Base-by-base conservation (phyloP, 2,329 filamentous ascomycete genomes). In the Xylogone sp. region DNA sequence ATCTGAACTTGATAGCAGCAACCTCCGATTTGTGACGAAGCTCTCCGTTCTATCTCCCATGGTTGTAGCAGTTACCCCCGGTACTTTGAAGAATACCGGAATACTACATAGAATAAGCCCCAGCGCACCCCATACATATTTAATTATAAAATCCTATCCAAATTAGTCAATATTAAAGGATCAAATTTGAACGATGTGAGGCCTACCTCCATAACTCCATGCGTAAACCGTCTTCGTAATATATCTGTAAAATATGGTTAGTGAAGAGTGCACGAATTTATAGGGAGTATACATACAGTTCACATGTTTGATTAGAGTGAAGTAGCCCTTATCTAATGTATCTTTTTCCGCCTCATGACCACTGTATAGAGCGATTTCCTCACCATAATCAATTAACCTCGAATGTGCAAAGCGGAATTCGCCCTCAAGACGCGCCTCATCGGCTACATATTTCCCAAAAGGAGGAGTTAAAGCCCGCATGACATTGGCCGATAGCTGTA, bases 251-350 rank as follows among this genome's bases (percentile, higher is more conserved):
- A 86, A 18, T 39, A 43, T 18, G 18, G 50, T 62, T 21, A 54
- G 46, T 24, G 46, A 10, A 20, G 3, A 45, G 1, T 1, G 21
- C 21, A 22, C 19, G 21, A 18, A 8, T 18, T 5, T 27, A 5
- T 27, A 10, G 24, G 16, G 22, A 12, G 3, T 5, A 18, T 43
- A 56, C 60, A 27, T 56, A 65, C 63, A 66, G 70, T 99, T 99
- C 66, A 99, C 93, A 71, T 99, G 94, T 72, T 97, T 97, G 75
- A 99, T 99, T 34, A 99, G 78, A 2, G 94, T 99, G 66, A 99
- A 99, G 71, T 99, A 99, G 16, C 94, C 93, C 73, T 97, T 97
- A 71, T 99, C 94, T 49, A 99, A 77, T 0, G 88, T 95, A 67
- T 97, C 90, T 69, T 97, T 97, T 70, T 99, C 94, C 10, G 88